phyloP scores from a whole-genome alignment of 148 eudicot species.

The Camellia japonica region DNA sequence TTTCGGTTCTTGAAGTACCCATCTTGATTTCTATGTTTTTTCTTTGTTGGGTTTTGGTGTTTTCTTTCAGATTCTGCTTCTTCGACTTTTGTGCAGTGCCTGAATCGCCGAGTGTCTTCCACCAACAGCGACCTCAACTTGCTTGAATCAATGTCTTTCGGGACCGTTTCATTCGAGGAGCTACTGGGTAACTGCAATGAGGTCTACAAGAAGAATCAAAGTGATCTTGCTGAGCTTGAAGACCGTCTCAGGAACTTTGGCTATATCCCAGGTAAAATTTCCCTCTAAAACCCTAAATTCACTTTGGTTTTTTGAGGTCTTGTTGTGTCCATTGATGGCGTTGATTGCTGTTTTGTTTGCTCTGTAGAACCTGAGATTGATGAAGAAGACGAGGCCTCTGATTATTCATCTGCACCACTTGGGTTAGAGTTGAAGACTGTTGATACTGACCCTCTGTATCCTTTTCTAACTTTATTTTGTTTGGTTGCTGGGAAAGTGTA shows the following conservation, averaged over 20 bases:
- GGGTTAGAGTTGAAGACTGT: constrained; percentile 25
- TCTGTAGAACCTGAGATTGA: constrained; percentile 33
- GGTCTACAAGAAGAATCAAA: constrained; percentile 62
- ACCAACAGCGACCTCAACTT: constrained; percentile 58
- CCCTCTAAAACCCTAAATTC: constrained; percentile 5
- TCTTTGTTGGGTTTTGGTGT: too few species aligned
- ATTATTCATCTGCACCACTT: constrained; percentile 21
- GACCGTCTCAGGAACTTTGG: constrained; percentile 41
- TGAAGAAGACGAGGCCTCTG: constrained; percentile 40
- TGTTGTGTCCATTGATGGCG: not conserved
- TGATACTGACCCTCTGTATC: constrained; percentile 66
- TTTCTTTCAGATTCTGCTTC: constrained; percentile 75
- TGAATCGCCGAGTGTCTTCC: constrained; percentile 54
- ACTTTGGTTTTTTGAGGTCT: not conserved
- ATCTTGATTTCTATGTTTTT: not conserved
- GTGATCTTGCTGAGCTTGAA: constrained; percentile 45
- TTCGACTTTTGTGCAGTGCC: constrained; percentile 66
- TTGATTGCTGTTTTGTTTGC: constrained; percentile 1
- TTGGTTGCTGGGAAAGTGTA: not conserved
- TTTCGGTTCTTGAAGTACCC: not conserved
- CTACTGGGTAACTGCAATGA: constrained; percentile 81
- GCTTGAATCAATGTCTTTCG: constrained; percentile 78
- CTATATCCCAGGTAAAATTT: constrained; percentile 41
- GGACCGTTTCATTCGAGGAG: constrained; percentile 91
- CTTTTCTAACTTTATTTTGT: constrained; percentile 27